Evolutionary conservation across 192 early-diverging fungal species (phyloP), one percentile per base, ranked within the genome.

Genomic region (Geranomyces michiganensis): DNA sequence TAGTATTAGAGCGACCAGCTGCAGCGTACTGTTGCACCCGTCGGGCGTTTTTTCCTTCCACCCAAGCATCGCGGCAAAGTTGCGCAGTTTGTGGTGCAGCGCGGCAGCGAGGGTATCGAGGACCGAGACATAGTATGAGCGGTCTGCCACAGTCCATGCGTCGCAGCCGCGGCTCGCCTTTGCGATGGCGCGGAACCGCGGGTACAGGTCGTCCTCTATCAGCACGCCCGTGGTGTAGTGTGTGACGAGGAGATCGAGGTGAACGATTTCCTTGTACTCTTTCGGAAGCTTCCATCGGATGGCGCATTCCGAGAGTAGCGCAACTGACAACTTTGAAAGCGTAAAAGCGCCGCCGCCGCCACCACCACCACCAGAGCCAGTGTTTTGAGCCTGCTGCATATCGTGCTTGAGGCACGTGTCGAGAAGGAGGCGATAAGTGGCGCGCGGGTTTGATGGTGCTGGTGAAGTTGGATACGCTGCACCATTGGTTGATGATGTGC

Each of bases 391-490:
- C 61, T 47, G 78, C 69, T 47, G 80, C 64, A 41, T 77, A 62
- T 90, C 86, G 63, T 86, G 82, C 45, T 89, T 85, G 19, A 92
- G 79, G 67, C 85, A 90, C 71, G 80, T 87, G 26, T 81, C 81
- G 62, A 92, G 65, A 10, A 92, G 67, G 14, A 82, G 29, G 26
- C 81, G 82, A 72, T 88, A 92, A 61, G 83, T 91, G 2, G 75
- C 74, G 48, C 81, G 80, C 1, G 87, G 87, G 68, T 88, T 80
- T 32, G n/a, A 76, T 60, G 21, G 90, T 89, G 70, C 88, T 78
- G 85, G 8, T 75, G 79, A 45, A 82, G 58, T 32, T 3, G 31
- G 17, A 26, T 24, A 32, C 58, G 27, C 58, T 24, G 22, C 7
- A 29, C 58, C 58, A 32, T 4, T 27, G 58, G 55, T 24, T n/a